These are phyloP conservation scores for Apiospora pterosperma DNA, from an alignment of 2,329 filamentous ascomycete species.

Conservation along the genomic window DNA sequence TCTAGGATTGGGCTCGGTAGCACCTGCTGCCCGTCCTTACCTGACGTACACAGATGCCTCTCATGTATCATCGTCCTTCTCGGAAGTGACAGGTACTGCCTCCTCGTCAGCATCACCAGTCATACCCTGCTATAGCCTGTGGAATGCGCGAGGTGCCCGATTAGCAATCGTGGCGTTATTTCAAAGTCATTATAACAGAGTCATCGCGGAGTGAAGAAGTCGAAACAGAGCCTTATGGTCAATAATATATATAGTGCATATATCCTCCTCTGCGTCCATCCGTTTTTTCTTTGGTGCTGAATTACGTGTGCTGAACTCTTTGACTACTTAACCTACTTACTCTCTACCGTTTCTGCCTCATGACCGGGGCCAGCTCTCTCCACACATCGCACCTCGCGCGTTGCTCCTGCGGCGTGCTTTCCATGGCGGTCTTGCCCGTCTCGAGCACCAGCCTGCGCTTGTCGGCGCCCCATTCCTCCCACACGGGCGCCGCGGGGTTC, in stretches of 20 bases:
- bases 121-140: conserved; percentile 40
- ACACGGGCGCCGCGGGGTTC: conserved; percentile 32
- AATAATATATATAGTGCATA: background rate
- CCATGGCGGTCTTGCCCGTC: conserved; percentile 37
- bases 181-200: conserved; percentile 13
- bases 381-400: conserved; percentile 38
- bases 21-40: conserved; percentile 16
- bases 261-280: background rate
- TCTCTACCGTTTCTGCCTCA: conserved; percentile 25
- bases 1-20: background rate
- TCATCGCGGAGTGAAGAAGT: background rate
- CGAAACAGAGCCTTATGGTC: background rate
- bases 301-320: background rate
- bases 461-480: conserved; percentile 34
- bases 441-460: conserved; percentile 36
- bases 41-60: conserved; percentile 20
- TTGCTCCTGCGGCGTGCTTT: conserved; percentile 31
- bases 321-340: background rate
- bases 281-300: too few relatives aligned
- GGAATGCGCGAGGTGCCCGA: conserved; percentile 32
- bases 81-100: background rate
- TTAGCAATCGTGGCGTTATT: conserved; percentile 32
- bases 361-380: conserved; percentile 30
- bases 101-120: conserved; percentile 10
- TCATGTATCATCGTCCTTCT: conserved; percentile 7